Evolutionary conservation across 2,329 filamentous ascomycete species (phyloP), one percentile per base, ranked within the genome.

Genomic region (Ascochyta viciae-villosae): DNA sequence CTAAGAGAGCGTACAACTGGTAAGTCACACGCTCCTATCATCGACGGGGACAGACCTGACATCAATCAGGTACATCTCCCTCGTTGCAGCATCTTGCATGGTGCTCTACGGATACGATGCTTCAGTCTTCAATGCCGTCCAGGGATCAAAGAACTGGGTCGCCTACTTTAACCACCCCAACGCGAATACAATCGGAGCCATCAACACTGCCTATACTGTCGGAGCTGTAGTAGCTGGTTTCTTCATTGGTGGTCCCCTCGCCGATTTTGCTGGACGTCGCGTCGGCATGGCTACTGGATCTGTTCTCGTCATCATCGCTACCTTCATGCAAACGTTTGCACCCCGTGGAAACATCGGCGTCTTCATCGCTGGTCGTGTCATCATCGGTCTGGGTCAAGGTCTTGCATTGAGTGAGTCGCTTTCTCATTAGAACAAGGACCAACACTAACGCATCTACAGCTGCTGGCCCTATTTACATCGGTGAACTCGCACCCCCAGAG

Each of bases 51-150:
- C n/a, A 29, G n/a, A 24, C 9, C 53, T 66, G 42, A 67, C 54
- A 37, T 29, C 45, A 3, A 35, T 6, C 50, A 84, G 85, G 86
- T 89, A 87, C 77, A 85, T 89, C 62, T 87, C 86, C 57, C 79
- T 89, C 46, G 85, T 90, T 62, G 88, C 88, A 53, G 87, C 88
- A 67, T 86, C 87, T 72, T 90, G 87, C 73, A 90, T 90, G 88
- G 87, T 90, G 22, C 80, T 91, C 40, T 90, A 90, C 71, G 88
- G 88, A 54, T 90, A 90, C 71, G 88, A 90, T 81, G 87, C 88
- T 1, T 89, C 87, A 34, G 87, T 89, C 42, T 91, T 87, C 80
- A 91, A 91, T 72, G 87, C 87, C 5, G 83, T 89, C 6, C 88
- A 89, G 73, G 86, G 85, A 29, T 89, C 86, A 1, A 73, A 84